phyloP scores from a whole-genome alignment of 2,329 filamentous ascomycete species.

The Taxawa tesnikishii region DNA sequence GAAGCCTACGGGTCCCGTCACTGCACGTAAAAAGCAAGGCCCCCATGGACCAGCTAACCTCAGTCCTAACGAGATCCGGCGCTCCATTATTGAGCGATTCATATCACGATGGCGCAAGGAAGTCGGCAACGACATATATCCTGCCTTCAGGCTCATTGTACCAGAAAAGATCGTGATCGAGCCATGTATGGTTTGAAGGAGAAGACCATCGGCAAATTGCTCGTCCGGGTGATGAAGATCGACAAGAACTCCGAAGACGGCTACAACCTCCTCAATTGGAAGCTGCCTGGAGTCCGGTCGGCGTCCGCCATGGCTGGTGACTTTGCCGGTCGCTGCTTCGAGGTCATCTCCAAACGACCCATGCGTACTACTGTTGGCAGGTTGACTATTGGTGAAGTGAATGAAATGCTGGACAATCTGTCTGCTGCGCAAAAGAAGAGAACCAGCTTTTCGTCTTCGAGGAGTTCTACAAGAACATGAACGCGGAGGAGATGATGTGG shows the following conservation, averaged over 20 bases:
- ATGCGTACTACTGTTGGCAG: constrained; percentile 61
- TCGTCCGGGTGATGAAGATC: constrained; percentile 90
- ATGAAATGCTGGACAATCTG: constrained; percentile 68
- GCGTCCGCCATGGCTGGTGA: constrained; percentile 65
- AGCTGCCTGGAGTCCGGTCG: constrained; percentile 60
- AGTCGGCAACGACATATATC: constrained; percentile 87
- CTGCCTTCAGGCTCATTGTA: constrained; percentile 79
- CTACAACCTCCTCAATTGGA: constrained; percentile 80
- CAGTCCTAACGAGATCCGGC: constrained; percentile 64
- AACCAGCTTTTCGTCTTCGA: constrained; percentile 72
- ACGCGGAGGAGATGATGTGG: constrained; percentile 87
- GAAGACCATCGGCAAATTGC: constrained; percentile 72
- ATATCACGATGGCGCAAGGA: constrained; percentile 77
- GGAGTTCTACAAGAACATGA: constrained; percentile 82
- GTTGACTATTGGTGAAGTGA: constrained; percentile 83
- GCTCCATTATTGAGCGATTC: constrained; percentile 74
- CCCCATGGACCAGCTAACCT: constrained; percentile 46
- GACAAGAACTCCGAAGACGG: constrained; percentile 83
- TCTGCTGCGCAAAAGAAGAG: constrained; percentile 68
- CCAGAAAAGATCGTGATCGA: constrained; percentile 88
- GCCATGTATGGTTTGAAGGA: constrained; percentile 93
- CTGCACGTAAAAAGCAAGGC: constrained; percentile 45
- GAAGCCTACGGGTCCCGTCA: constrained; percentile 43
- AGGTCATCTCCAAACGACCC: constrained; percentile 73
- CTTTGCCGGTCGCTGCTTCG: constrained; percentile 80